These are phyloP conservation scores for Rhipidocladum racemiflorum DNA, from an alignment of 176 grass and related monocot genomes.

Conservation along the genomic window DNA sequence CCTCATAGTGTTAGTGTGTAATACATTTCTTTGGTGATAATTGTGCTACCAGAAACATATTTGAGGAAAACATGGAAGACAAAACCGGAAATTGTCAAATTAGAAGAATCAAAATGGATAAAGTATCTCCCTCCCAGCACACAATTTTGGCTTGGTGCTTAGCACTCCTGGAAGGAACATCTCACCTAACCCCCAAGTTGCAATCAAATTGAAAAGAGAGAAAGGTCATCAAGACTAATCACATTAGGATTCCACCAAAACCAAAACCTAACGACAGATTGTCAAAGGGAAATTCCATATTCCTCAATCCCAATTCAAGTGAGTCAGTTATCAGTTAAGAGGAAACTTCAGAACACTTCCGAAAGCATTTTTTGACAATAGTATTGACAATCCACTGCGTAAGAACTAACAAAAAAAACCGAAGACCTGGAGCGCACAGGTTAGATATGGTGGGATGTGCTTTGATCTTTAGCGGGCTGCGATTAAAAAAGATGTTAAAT, in stretches of 20 bases:
- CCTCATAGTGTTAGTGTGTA: not conserved
- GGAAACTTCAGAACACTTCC: conserved; percentile 15
- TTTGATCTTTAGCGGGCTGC: not conserved
- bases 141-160: conserved; percentile 44
- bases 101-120: conserved; percentile 40
- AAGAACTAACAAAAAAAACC: conserved; percentile 1
- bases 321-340: not conserved
- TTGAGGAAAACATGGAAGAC: not conserved
- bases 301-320: not conserved
- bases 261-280: conserved; percentile 9
- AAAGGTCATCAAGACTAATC: conserved; percentile 37
- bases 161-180: conserved; percentile 43
- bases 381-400: not conserved
- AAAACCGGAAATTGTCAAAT: not conserved
- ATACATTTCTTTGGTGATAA: not conserved
- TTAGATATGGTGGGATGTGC: not conserved
- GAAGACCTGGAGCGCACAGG: not conserved
- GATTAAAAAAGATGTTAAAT: not conserved
- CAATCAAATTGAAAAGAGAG: conserved; percentile 9
- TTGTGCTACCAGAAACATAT: not conserved
- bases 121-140: conserved; percentile 31
- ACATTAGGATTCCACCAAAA: conserved; percentile 35
- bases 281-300: not conserved
- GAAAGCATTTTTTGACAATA: not conserved
- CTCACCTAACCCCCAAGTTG: conserved; percentile 47